These are phyloP conservation scores for Blastosporella zonata DNA, from an alignment of 1,284 basidiomycete genomes.

Conservation along the genomic window DNA sequence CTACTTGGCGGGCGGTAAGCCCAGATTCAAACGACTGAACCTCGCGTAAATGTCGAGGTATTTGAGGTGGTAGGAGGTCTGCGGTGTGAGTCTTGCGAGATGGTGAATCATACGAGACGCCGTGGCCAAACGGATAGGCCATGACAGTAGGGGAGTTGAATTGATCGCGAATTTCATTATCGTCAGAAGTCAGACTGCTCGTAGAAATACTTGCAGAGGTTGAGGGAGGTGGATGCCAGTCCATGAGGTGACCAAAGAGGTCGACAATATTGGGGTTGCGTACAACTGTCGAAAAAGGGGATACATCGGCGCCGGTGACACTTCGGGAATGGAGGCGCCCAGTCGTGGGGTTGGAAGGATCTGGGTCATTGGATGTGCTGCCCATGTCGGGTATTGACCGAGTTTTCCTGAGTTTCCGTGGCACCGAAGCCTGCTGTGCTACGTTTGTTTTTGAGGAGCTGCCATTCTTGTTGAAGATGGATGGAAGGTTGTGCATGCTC, in stretches of 20 bases:
- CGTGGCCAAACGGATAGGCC: constrained; percentile 59
- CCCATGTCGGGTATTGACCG: constrained; percentile 67
- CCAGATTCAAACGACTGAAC: constrained; percentile 82
- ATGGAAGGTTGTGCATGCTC: constrained; percentile 62
- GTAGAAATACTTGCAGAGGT: constrained; percentile 35
- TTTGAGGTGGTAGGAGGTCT: constrained; percentile 32
- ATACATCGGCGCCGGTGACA: constrained; percentile 68
- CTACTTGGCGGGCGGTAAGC: constrained; percentile 60
- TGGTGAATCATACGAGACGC: constrained; percentile 61
- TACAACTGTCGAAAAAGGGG: constrained; percentile 34
- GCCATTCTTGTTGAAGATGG: constrained; percentile 44
- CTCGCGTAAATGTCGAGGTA: constrained; percentile 58
- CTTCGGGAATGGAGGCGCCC: constrained; percentile 74
- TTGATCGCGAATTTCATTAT: constrained; percentile 18
- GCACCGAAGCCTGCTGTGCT: constrained; percentile 27
- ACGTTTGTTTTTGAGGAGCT: constrained; percentile 26
- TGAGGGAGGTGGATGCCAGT: constrained; percentile 44
- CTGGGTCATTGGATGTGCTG: constrained; percentile 25
- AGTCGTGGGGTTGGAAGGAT: constrained; percentile 23
- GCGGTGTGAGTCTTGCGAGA: constrained; percentile 31
- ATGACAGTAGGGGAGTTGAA: constrained; percentile 30
- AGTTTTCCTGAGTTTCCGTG: constrained; percentile 61
- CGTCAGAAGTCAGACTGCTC: constrained; percentile 27
- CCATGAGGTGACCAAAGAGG: constrained; percentile 64
- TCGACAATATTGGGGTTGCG: constrained; percentile 38